Evolutionary conservation across 805 yeast species (phyloP), one percentile per base, ranked within the genome.

Genomic region (Wickerhamiella sergipiensis): DNA sequence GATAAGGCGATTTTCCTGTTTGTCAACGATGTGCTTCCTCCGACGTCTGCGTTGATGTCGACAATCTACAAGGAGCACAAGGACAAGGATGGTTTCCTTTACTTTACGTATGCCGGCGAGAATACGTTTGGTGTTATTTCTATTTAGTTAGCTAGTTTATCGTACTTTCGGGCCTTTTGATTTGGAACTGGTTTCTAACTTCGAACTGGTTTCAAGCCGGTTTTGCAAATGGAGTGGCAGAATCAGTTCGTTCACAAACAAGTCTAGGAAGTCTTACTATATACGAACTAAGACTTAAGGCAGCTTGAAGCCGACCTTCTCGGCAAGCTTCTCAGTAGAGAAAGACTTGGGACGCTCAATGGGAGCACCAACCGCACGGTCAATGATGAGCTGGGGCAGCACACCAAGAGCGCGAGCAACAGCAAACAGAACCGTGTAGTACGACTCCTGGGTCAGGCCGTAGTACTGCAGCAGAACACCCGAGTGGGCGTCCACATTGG

Each of bases 1-100:
- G 98, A 92, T 68, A 89, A 90, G 81, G 98, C 98, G 44, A 90
- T 92, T 57, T 92, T 92, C 69, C 88, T 92, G 58, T 92, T 92
- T 67, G 95, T 92, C 57, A 90, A 92, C 65, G 98, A 92, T 67
- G 88, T 92, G 52, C 76, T 92, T 59, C 98, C 98, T 10, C 97
- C 97, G 46, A 92, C 98, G 2, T 97, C 97, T 19, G 95, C 97
- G 17, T 77, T 92, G 59, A 87, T 92, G 92, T 83, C 95, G 61
- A 78, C 92, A 22, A 84, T 92, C 57, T 92, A 92, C 65, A 95
- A 89, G 62, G 97, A 92, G 68, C 95, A 92, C 70, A 88, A 88
- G 71, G 98, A 92, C 65, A 90, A 90, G 64, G 98, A 92, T 67
- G 98, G 98, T 38, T 92, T 92, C 69, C 78, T 92, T 64, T 92